Evolutionary conservation across 495 filamentous ascomycete genomes (phyloP), one percentile per base, ranked within the genome.

Genomic region (Aspergillus carlsbadensis): DNA sequence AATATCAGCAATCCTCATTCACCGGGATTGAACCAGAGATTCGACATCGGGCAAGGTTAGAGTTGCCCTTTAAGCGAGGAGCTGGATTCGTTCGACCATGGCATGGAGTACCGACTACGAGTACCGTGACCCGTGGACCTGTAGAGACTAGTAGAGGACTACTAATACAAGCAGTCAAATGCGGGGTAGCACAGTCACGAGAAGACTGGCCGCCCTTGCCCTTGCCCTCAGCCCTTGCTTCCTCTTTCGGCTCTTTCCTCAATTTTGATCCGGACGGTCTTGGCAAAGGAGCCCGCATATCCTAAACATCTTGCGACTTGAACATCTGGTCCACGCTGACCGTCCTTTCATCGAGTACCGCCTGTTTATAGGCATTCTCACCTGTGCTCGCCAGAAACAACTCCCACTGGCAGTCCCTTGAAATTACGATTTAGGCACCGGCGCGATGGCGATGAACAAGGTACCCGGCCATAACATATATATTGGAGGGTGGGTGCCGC

Each of bases 391-490:
- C n/a, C 14, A 18, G 1, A 37, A 15, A 3, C 22, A 37, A 40
- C n/a, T 17, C n/a, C n/a, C n/a, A n/a, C n/a, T n/a, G n/a, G n/a
- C n/a, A n/a, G n/a, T n/a, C n/a, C n/a, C n/a, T n/a, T n/a, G n/a
- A 34, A 14, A 14, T n/a, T 36, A 10, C 41, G 34, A 29, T 29
- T 29, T 29, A 8, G 26, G 3, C 3, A 29, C 26, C 8, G 26
- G 26, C 54, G 58, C 35, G 18, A 79, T 78, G 74, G 68, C 75
- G 21, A 71, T 80, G 69, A 77, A 79, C 68, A 69, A 70, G 24
- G 67, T 94, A 21, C 82, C 84, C 5, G 90, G 89, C n/a, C 76
- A 83, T 40, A 85, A 88, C 45, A 79, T 96, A 56, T 92, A 86
- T 68, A 84, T 96, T 43, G 90, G 91, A 72, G 90, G 92, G 91